Base-by-base conservation (phyloP, 2,329 filamentous ascomycete genomes). In the Intubia oerlemansii region DNA sequence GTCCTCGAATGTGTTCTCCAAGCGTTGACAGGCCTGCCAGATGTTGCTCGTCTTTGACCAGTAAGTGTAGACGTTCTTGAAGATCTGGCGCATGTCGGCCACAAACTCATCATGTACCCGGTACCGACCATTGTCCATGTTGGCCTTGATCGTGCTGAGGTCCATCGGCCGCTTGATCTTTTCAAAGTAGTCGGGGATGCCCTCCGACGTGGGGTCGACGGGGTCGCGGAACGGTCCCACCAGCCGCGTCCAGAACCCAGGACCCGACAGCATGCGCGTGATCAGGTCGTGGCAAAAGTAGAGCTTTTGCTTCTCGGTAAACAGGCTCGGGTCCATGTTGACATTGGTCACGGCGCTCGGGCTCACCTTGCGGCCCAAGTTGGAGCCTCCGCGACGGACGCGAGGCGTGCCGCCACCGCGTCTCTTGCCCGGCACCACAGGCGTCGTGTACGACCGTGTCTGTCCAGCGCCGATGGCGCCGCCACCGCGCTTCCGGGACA, bases 221-320 rank as follows among this genome's bases (percentile, higher is more conserved):
- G 66, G 59, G 15, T 70, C 57, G 25, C 57, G 59, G 45, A 73
- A 72, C 0, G 65, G 63, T 0, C 64, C 64, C 4, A 72, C 66
- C 1, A 71, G 53, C n/a, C 66, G 61, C 0, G 67, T 72, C 67
- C 67, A 73, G 43, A 67, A 72, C 6, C 67, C 66, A 34, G 67
- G 66, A 0, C 66, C 66, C 2, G 61, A 66, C 0, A 71, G 49
- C 67, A 73, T 73, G 17, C 66, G 54, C 2, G 51, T 52, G 27
- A 72, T 42, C 1, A 72, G 49, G 35, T 70, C 63, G 3, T 57
- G 48, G 38, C 67, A 72, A 40, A 67, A 72, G 8, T 55, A 54
- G 12, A 72, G 44, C 41, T 68, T 69, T 33, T 54, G 47, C 13
- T 50, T 48, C 2, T 45, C 29, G 1, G 48, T 47, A 28, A 45